A percentile compares a stretch with the other conserved stretches of the same genome.
These are phyloP conservation scores for Botrytis galanthina DNA, from an alignment of 2,329 filamentous ascomycete species.

Conservation along the genomic window DNA sequence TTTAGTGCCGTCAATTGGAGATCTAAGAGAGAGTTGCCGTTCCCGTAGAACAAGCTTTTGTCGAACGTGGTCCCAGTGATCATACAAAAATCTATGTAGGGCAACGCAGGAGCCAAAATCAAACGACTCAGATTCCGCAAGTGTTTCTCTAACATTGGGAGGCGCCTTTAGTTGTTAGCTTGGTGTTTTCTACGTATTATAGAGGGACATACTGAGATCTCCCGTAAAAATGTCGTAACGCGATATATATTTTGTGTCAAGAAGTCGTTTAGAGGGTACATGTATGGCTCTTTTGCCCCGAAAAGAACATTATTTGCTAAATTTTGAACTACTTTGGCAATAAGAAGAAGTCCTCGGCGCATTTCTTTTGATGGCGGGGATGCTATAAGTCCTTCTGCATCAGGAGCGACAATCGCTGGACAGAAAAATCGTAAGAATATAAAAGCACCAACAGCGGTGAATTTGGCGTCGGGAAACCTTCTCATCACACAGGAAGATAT, in stretches of 20 bases:
- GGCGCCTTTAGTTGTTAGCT: conserved; percentile 42
- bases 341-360: conserved; percentile 64
- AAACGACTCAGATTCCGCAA: conserved; percentile 51
- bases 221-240: conserved; percentile 64
- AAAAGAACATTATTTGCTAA: conserved; percentile 71
- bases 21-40: conserved; percentile 54
- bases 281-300: conserved; percentile 69
- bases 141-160: conserved; percentile 47
- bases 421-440: conserved; percentile 72
- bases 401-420: conserved; percentile 68
- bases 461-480: conserved; percentile 67
- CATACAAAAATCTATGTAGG: conserved; percentile 66
- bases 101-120: conserved; percentile 71
- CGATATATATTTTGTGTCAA: conserved; percentile 65
- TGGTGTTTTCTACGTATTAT: not conserved
- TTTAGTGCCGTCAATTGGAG: conserved; percentile 52
- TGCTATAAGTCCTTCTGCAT: conserved; percentile 63
- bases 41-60: conserved; percentile 62
- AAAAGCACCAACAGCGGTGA: conserved; percentile 69
- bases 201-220: conserved; percentile 58
- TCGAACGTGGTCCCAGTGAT: conserved; percentile 68
- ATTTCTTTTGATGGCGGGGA: conserved; percentile 64
- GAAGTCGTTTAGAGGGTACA: conserved; percentile 69
- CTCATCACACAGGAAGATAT: conserved; percentile 63
- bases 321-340: conserved; percentile 70